Conservation (phyloP, 441 rosid species). For the Breynia disticha region DNA sequence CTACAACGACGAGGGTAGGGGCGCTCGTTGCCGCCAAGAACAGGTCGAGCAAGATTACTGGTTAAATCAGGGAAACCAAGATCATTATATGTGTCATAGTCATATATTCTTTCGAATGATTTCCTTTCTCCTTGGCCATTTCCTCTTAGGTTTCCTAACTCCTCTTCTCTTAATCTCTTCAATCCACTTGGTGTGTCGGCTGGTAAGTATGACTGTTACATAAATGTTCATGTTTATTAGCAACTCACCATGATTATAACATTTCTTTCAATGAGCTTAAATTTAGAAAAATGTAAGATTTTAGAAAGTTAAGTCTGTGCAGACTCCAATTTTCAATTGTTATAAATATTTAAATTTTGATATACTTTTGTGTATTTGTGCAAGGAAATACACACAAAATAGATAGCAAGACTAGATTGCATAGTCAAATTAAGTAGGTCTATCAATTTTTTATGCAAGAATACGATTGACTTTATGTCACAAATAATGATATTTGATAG, state of each 20-base stretch:
- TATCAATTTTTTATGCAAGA: too few relatives aligned
- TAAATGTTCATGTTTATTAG: too few relatives aligned
- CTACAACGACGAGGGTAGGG: constrained; percentile 27
- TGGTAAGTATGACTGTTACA: constrained; percentile 34
- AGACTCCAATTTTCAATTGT: too few relatives aligned
- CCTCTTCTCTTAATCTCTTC: constrained; percentile 28
- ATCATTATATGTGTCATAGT: constrained; percentile 64
- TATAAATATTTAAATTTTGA: not conserved
- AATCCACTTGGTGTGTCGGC: constrained; percentile 35
- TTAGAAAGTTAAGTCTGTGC: not conserved
- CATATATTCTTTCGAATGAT: constrained; percentile 47
- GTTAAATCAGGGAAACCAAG: constrained; percentile 24
- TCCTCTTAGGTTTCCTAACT: constrained; percentile 25
- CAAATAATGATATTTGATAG: too few relatives aligned
- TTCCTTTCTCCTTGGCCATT: constrained; percentile 42
- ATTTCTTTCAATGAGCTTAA: too few relatives aligned
- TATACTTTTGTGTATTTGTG: not conserved
- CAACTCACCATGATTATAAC: not conserved
- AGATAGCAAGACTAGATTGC: too few relatives aligned
- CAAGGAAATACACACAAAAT: not conserved
- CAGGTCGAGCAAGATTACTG: constrained; percentile 13
- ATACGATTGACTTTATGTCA: too few relatives aligned
- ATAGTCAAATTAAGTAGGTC: too few relatives aligned
- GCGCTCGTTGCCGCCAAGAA: constrained; percentile 18
- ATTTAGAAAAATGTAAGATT: not conserved